Conservation (phyloP, 2,329 filamentous ascomycete species). For the Trichoderma cornu-damae region DNA sequence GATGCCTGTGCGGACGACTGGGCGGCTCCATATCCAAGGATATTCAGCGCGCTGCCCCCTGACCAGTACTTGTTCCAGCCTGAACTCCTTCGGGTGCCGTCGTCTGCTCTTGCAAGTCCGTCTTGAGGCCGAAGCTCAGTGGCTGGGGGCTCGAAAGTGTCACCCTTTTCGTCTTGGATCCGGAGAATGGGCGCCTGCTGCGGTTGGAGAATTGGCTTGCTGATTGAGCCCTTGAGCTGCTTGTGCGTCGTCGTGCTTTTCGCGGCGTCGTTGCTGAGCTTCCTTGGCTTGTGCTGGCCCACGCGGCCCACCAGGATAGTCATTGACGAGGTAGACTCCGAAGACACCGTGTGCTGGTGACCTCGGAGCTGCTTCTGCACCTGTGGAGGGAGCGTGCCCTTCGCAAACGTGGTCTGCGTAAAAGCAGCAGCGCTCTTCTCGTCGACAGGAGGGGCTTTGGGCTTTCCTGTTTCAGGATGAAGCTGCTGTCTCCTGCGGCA, state of each 20-base stretch:
- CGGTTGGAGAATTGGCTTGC: conserved; percentile 54
- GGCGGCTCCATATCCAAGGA: conserved; percentile 52
- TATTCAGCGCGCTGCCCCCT: conserved; percentile 63
- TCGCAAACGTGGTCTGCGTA: conserved; percentile 41
- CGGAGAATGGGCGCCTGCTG: conserved; percentile 31
- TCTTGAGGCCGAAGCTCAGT: conserved; percentile 35
- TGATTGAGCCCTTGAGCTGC: conserved; percentile 58
- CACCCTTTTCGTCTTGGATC: conserved; percentile 39
- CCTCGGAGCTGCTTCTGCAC: conserved; percentile 41
- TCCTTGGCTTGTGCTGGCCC: conserved; percentile 42
- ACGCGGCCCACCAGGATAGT: conserved; percentile 62
- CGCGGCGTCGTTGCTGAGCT: conserved; percentile 51
- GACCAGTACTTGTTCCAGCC: conserved; percentile 77
- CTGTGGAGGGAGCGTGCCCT: conserved; percentile 36
- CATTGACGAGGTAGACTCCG: conserved; percentile 57
- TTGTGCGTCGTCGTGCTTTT: conserved; percentile 51
- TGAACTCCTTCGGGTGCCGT: conserved; percentile 55
- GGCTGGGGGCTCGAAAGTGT: conserved; percentile 35
- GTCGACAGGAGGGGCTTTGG: conserved; percentile 41
- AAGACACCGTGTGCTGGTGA: conserved; percentile 50
- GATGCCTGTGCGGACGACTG: conserved; percentile 25
- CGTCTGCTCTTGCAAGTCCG: conserved; percentile 34
- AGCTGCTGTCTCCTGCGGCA: conserved; percentile 50
- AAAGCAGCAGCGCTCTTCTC: conserved; percentile 55
- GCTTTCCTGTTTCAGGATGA: conserved; percentile 44